Conservation (phyloP, 164 flowering plant species). For the Magnolia officinalis region DNA sequence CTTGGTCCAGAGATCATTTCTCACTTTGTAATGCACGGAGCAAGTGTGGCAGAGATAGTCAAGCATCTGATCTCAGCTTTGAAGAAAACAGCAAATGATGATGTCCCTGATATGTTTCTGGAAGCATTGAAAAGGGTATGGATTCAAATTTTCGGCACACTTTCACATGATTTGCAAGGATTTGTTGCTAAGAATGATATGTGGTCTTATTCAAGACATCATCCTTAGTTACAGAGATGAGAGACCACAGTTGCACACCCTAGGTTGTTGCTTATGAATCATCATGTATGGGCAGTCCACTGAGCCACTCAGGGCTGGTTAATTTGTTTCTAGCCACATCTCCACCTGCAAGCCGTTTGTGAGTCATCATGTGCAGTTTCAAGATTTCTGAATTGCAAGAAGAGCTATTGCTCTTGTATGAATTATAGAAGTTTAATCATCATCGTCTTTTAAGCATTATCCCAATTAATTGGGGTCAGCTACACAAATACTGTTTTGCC, state of each 20-base stretch:
- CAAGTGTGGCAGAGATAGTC: conserved; percentile 73
- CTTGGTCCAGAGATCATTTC: conserved; percentile 89
- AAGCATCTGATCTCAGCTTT: conserved; percentile 69
- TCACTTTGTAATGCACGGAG: conserved; percentile 82
- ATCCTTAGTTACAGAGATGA: not conserved
- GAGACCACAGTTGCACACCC: not conserved
- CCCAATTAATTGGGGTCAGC: too few relatives aligned
- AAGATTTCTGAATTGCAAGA: not conserved
- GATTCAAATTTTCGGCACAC: not conserved
- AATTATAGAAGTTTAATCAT: too few relatives aligned
- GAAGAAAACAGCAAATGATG: conserved; percentile 58
- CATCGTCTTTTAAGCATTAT: too few relatives aligned
- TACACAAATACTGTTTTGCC: too few relatives aligned
- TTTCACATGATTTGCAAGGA: not conserved
- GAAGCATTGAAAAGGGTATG: conserved; percentile 86
- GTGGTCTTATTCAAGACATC: not conserved
- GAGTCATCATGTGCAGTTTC: not conserved
- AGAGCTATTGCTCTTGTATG: too few relatives aligned
- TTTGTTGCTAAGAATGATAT: not conserved
- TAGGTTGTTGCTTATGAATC: not conserved
- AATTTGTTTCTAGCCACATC: not conserved
- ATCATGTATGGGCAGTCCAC: not conserved
- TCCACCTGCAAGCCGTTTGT: not conserved
- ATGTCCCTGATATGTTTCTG: conserved; percentile 50
- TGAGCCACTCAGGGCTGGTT: not conserved